Percentiles rank a stretch among this genome's conserved stretches.
phyloP scores from a whole-genome alignment of 257 asterid species.

The Solanum corneliomulleri region DNA sequence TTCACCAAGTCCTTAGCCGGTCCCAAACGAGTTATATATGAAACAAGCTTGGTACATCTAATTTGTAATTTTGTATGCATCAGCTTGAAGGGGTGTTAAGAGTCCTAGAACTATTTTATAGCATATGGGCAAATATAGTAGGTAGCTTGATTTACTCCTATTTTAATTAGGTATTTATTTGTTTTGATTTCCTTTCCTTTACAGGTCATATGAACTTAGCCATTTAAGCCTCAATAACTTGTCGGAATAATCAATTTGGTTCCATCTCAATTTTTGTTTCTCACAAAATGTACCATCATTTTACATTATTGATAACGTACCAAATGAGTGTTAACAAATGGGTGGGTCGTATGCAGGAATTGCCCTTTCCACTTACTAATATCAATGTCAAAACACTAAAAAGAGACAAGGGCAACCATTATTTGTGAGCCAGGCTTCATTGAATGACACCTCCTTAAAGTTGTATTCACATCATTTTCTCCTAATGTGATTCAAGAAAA shows the following conservation, averaged over 20 bases:
- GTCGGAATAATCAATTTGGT: neutral
- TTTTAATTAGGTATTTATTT: neutral
- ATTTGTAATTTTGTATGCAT: neutral
- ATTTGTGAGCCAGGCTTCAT: neutral
- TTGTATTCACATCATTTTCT: neutral
- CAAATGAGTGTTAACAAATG: neutral
- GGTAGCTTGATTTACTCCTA: neutral
- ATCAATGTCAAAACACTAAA: neutral
- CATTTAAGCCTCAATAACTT: neutral
- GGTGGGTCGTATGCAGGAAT: neutral
- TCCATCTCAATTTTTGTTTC: neutral
- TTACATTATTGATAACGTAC: neutral
- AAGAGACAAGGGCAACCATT: neutral
- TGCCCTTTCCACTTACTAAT: neutral
- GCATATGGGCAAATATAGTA: neutral
- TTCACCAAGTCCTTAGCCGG: neutral
- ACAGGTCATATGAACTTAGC: neutral
- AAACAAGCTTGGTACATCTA: neutral
- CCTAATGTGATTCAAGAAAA: neutral
- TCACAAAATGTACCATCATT: neutral
- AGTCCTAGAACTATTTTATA: neutral
- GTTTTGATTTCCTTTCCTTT: neutral
- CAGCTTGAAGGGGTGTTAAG: neutral
- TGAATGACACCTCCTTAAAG: neutral
- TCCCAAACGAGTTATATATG: neutral